phyloP scores from a whole-genome alignment of 305 asterid genomes.

The Fraxinus sp. region DNA sequence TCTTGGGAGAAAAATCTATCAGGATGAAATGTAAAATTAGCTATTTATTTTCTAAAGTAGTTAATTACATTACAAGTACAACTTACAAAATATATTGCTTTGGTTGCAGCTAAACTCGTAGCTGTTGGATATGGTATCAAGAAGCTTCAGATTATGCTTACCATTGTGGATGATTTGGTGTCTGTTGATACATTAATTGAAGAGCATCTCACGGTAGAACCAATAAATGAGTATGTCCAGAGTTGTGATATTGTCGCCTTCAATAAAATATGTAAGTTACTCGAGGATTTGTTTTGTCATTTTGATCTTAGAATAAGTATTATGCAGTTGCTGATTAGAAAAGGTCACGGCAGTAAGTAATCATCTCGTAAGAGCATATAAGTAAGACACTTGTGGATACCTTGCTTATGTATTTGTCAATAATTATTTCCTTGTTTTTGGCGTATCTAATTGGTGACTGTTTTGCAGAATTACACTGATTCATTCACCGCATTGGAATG shows the following conservation, averaged over 20 bases:
- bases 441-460: neutral
- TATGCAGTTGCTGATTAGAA: neutral
- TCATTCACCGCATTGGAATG: neutral
- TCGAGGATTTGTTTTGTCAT: neutral
- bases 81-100: neutral
- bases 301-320: neutral
- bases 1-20: neutral
- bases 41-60: neutral
- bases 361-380: neutral
- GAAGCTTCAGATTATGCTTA: conserved; percentile 78
- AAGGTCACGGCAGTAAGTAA: neutral
- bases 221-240: conserved; percentile 61
- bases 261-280: conserved; percentile 72
- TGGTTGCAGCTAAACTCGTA: conserved; percentile 60
- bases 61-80: neutral
- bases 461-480: neutral
- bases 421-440: neutral
- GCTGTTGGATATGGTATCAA: conserved; percentile 91
- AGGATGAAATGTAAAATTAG: neutral
- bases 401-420: neutral
- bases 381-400: neutral
- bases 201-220: conserved; percentile 63
- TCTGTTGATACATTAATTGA: conserved; percentile 69
- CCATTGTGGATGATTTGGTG: conserved; percentile 76
- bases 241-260: conserved; percentile 81